Conservation (phyloP, 2,329 filamentous ascomycete genomes). For the Hypoxylon sp. region DNA sequence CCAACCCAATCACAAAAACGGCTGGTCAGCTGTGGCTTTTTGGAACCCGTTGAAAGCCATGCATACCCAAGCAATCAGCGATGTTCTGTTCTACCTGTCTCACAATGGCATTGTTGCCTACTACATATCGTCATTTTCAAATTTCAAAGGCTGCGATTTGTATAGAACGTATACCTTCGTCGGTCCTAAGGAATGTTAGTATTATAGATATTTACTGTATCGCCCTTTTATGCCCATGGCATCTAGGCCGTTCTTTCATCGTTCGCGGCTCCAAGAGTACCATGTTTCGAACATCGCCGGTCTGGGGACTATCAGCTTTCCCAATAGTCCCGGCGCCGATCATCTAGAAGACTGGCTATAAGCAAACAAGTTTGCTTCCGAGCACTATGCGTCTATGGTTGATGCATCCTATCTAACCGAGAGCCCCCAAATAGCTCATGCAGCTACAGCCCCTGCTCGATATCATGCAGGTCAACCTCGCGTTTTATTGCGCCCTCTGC, state of each 20-base stretch:
- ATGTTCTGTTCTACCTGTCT: no score
- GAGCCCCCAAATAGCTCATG: conserved; percentile 4
- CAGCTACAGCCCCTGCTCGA: conserved; percentile 20
- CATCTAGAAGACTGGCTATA: not conserved
- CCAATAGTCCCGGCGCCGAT: conserved; percentile 12
- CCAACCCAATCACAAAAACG: no score
- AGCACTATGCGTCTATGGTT: conserved; percentile 9
- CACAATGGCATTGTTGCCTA: no score
- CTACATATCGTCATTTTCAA: no score
- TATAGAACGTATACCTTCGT: no score
- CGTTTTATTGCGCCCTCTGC: conserved; percentile 27
- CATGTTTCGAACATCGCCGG: not conserved
- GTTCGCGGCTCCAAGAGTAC: not conserved
- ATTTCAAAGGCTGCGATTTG: no score
- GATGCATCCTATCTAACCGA: conserved; percentile 1
- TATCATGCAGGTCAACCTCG: conserved; percentile 37
- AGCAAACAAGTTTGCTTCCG: conserved; percentile 10
- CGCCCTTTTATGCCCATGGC: conserved; percentile 16
- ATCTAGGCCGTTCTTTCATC: conserved; percentile 4
- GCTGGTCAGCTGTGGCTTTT: no score
- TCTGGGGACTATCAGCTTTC: conserved; percentile 2
- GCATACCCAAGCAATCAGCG: no score
- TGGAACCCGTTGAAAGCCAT: no score
- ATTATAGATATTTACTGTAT: no score
- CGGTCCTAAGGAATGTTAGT: no score